Conservation (phyloP, 1,284 basidiomycete species). For the Trichosporon coremiiforme region DNA sequence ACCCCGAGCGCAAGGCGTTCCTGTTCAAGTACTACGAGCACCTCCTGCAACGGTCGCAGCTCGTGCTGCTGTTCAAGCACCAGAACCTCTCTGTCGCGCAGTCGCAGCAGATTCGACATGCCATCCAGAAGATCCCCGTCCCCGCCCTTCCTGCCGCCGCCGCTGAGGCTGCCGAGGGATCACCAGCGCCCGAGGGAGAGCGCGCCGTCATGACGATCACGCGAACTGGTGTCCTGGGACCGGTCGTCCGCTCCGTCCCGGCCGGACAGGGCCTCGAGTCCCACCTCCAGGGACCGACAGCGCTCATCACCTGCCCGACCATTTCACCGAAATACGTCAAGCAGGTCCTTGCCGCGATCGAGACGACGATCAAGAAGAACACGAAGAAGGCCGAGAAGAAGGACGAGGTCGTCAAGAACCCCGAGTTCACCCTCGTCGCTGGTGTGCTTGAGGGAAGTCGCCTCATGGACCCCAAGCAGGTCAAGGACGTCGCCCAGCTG, state of each 20-base stretch:
- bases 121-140: constrained; percentile 44
- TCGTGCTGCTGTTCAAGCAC: constrained; percentile 57
- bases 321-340: constrained; percentile 56
- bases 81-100: constrained; percentile 54
- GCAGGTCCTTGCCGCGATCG: constrained; percentile 46
- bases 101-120: constrained; percentile 45
- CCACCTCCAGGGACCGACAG: constrained; percentile 35
- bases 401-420: constrained; percentile 40
- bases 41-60: constrained; percentile 48
- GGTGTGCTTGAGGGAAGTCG: constrained; percentile 52
- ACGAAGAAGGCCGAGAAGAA: constrained; percentile 33
- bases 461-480: constrained; percentile 36
- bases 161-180: constrained; percentile 19
- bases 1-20: constrained; percentile 54
- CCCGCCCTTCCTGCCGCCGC: constrained; percentile 31
- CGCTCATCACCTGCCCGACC: constrained; percentile 50
- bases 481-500: constrained; percentile 46
- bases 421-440: constrained; percentile 51
- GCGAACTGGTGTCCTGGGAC: constrained; percentile 52
- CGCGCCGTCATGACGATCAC: constrained; percentile 48
- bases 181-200: constrained; percentile 19
- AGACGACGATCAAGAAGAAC: constrained; percentile 38
- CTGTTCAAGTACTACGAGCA: constrained; percentile 54
- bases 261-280: constrained; percentile 21
- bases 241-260: constrained; percentile 35